Evolutionary conservation across 139 green algal genomes (phyloP), one percentile per base, ranked within the genome.

Genomic region (Nannochloris sp.): DNA sequence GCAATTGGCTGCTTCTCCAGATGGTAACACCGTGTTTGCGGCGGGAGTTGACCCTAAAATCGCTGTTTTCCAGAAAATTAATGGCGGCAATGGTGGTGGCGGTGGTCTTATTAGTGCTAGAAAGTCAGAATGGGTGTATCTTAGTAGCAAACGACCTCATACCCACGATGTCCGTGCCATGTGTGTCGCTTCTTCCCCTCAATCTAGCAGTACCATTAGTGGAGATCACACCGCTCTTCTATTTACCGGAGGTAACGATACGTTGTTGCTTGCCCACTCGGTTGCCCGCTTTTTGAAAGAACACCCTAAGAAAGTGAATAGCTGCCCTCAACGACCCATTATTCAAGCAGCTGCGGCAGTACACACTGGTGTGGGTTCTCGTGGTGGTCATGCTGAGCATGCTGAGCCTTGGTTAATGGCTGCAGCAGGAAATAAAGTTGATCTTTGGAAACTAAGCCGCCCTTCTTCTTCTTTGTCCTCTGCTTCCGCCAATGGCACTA

Each of bases 131-230:
- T 97, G 92, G 89, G 77, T 75, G 10, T 91, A 85, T 73, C 64
- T 90, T 4, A 76, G 84, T 31, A 74, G 74, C 57, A 90, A 92
- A 73, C 73, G 83, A 4, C 78, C 88, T 0, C 92, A 97, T 84
- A 86, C 80, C 0, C 88, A 96, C 72, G 91, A 97, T 60, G 86
- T 95, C 55, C 75, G 87, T 6, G 75, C 84, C 14, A 61, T 96
- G 65, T 59, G 35, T 33, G 30, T 60, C 19, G 33, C 15, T 27
- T 30, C 8, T 25, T 9, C 6, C 45, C n/a, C n/a, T n/a, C n/a
- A n/a, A n/a, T n/a, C n/a, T n/a, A 23, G 15, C n/a, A 37, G 31
- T 33, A 42, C 36, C 2, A 63, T 23, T 34, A 59, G n/a, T 30
- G 13, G 1, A 55, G 64, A 12, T 36, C 36, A 24, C 55, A 51